Percentiles rank a stretch among this genome's conserved stretches.
Conservation (phyloP, 495 filamentous ascomycete genomes). For the Aspergillus wentii region DNA sequence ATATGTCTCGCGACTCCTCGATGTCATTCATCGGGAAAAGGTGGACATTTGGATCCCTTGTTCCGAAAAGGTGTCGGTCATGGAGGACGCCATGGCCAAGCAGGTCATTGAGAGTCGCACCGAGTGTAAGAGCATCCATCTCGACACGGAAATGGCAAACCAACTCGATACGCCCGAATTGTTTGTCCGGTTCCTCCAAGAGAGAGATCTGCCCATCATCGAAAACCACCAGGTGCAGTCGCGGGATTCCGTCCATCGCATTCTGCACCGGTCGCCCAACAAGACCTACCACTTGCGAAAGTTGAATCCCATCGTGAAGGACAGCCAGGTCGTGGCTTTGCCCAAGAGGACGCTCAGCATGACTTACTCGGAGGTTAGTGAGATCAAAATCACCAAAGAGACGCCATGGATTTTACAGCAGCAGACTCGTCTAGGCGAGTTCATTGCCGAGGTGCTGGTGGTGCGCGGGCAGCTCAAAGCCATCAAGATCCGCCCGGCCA, state of each 20-base stretch:
- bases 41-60: conserved; percentile 73
- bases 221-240: conserved; percentile 55
- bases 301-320: conserved; percentile 43
- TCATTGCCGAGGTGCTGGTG: conserved; percentile 64
- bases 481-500: conserved; percentile 55
- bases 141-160: conserved; percentile 40
- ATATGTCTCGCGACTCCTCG: conserved; percentile 46
- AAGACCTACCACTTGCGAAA: conserved; percentile 60
- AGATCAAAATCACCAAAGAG: conserved; percentile 49
- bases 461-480: conserved; percentile 54
- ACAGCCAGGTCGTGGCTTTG: conserved; percentile 45
- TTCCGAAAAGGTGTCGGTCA: conserved; percentile 52
- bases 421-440: conserved; percentile 58
- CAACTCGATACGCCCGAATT: conserved; percentile 52
- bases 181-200: conserved; percentile 51
- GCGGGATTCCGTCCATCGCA: conserved; percentile 47
- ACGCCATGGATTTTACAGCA: conserved; percentile 67
- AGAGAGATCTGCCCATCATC: conserved; percentile 51
- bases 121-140: conserved; percentile 56
- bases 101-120: conserved; percentile 55
- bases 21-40: conserved; percentile 54
- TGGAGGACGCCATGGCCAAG: conserved; percentile 62
- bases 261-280: conserved; percentile 47
- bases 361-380: conserved; percentile 50
- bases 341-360: conserved; percentile 48